A percentile compares a stretch with the other conserved stretches of the same genome.
Conservation (phyloP, 257 asterid genomes). For the Henckelia pumila region DNA sequence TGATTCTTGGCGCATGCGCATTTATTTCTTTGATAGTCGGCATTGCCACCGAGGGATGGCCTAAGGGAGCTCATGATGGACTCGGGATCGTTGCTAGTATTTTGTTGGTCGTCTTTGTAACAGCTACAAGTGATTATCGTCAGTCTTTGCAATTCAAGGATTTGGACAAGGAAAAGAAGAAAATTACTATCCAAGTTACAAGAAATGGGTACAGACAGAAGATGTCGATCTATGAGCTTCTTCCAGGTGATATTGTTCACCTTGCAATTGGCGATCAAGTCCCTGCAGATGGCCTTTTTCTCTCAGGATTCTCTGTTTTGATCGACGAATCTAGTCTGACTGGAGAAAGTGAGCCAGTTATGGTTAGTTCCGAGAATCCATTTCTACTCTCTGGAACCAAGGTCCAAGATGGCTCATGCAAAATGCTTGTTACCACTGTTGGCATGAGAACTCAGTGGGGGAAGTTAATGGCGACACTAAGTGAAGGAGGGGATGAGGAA, state of each 20-base stretch:
- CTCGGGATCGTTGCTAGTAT: conserved; percentile 88
- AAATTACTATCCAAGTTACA: conserved; percentile 74
- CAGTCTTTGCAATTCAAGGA: conserved; percentile 84
- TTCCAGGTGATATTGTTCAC: conserved; percentile 84
- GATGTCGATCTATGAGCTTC: conserved; percentile 70
- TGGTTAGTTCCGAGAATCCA: conserved; percentile 57
- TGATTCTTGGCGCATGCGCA: conserved; percentile 88
- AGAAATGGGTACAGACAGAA: conserved; percentile 76
- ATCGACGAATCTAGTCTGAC: conserved; percentile 85
- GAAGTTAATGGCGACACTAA: conserved; percentile 74
- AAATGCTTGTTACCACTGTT: conserved; percentile 80
- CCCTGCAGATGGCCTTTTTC: conserved; percentile 83
- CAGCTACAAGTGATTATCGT: conserved; percentile 82
- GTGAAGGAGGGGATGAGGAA: conserved; percentile 94
- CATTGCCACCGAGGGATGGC: conserved; percentile 91
- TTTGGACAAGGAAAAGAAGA: conserved; percentile 83
- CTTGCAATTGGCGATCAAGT: conserved; percentile 87
- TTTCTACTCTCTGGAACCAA: conserved; percentile 84
- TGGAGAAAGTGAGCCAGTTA: conserved; percentile 84
- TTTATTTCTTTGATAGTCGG: conserved; percentile 74
- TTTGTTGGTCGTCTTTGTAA: conserved; percentile 72
- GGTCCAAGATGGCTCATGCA: conserved; percentile 91
- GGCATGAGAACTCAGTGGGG: conserved; percentile 99
- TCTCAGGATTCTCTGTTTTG: conserved; percentile 71
- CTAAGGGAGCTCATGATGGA: conserved; percentile 87